A percentile compares a stretch with the other conserved stretches of the same genome.
Evolutionary conservation across 805 yeast species (phyloP).

Genomic region (Saturnispora gosingensis): DNA sequence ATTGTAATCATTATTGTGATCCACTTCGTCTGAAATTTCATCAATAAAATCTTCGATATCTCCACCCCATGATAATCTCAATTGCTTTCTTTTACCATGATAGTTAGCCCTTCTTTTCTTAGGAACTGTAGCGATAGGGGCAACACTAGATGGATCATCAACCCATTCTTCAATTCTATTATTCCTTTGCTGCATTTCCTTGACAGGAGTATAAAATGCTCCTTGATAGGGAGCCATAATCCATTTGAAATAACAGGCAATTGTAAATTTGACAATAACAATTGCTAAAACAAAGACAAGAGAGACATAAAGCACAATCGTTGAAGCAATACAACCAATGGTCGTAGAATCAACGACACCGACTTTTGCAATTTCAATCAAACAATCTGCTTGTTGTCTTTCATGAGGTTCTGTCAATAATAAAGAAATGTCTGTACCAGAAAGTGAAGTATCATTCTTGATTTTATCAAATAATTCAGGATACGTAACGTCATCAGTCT

Average conservation of each 20-base stretch:
- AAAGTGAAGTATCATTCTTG: constrained; percentile 40
- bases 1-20: constrained; percentile 21
- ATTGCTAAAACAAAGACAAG: constrained; percentile 77
- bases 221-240: constrained; percentile 71
- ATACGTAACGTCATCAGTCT: constrained; percentile 55
- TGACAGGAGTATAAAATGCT: constrained; percentile 45
- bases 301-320: constrained; percentile 71
- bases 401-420: constrained; percentile 58
- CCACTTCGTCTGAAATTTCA: not conserved
- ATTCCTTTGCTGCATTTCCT: constrained; percentile 53
- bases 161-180: constrained; percentile 81
- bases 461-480: constrained; percentile 65
- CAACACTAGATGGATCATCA: constrained; percentile 45
- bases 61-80: constrained; percentile 33
- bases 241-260: constrained; percentile 92
- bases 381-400: constrained; percentile 68
- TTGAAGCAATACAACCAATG: constrained; percentile 89
- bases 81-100: constrained; percentile 24
- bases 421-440: constrained; percentile 76
- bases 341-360: constrained; percentile 85
- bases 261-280: constrained; percentile 63
- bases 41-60: constrained; percentile 26
- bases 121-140: constrained; percentile 44
- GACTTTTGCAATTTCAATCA: constrained; percentile 77
- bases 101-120: constrained; percentile 44